Base-by-base conservation (phyloP, 2,329 filamentous ascomycete genomes). In the Pseudogymnoascus sp. region DNA sequence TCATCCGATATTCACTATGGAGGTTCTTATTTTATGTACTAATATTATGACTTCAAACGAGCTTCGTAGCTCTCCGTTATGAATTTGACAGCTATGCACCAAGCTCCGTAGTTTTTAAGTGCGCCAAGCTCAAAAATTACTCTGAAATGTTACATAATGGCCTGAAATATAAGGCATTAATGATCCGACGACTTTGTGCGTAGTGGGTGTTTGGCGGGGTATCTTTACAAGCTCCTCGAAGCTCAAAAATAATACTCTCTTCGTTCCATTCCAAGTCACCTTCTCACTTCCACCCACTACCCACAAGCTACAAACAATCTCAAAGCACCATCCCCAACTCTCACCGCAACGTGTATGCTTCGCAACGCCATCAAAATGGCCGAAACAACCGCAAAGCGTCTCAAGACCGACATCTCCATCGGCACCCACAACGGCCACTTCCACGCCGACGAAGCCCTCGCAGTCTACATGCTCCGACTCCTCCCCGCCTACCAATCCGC, bases 341-440 rank as follows among this genome's bases (percentile, higher is more conserved):
- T 2, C 47, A 16, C 14, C 12, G n/a, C 8, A 5, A 53, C n/a
- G 66, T 75, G 65, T 44, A 82, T 81, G 77, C 73, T 83, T 64
- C 77, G 77, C 60, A 74, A 68, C 62, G 65, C 78, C n/a, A 68
- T 78, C 71, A 82, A 72, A 73, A 89, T 89, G 86, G 81, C 87
- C 71, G 84, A 90, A 80, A 83, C 80, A 73, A 83, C 87, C 71
- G 78, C 88, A 66, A 97, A 97, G 79, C 88, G 90, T 76, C 78
- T 95, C 75, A 96, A 96, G 83, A 90, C 88, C 70, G 81, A 84
- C 66, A 77, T 79, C 66, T 70, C 72, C 63, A 78, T 88, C 67
- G 94, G 92, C 73, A 99, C 94, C 31, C 94, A 99, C 84, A 97
- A 89, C 78, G 94, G 94, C 69, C 92, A 97, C 81, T 99, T 99